These are phyloP conservation scores for Nitzschia sp. DNA, from an alignment of 108 stramenopile species.

Conservation along the genomic window DNA sequence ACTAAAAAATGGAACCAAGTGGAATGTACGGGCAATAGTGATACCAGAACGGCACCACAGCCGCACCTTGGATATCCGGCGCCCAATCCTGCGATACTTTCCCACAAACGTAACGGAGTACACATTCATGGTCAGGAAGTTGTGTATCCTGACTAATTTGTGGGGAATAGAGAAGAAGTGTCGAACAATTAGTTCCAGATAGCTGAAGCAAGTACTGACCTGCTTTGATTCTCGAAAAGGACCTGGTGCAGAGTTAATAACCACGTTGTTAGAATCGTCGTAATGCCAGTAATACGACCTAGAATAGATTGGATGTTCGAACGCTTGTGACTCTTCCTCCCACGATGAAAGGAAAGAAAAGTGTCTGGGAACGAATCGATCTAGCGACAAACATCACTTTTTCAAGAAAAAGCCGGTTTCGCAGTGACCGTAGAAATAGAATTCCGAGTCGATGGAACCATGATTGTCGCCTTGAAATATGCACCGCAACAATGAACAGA, in stretches of 20 bases:
- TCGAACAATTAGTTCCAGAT: too few species aligned
- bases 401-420: too few species aligned
- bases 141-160: conserved; percentile 48
- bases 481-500: too few species aligned
- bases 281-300: too few species aligned
- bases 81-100: conserved; percentile 39
- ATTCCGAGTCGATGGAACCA: too few species aligned
- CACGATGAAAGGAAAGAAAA: conserved; percentile 20
- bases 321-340: conserved; percentile 40
- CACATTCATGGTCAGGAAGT: conserved; percentile 23
- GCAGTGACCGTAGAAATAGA: too few species aligned
- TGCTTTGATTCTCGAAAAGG: too few species aligned
- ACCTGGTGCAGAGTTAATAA: too few species aligned
- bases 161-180: too few species aligned
- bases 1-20: conserved; percentile 7
- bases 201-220: background rate
- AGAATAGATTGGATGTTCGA: too few species aligned
- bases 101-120: conserved; percentile 51
- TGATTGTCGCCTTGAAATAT: too few species aligned
- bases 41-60: conserved; percentile 23
- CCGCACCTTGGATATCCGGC: conserved; percentile 15
- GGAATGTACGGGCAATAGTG: background rate
- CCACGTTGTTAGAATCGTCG: too few species aligned
- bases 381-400: conserved; percentile 36
- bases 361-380: conserved; percentile 44